Evolutionary conservation across 257 asterid species (phyloP).

Genomic region (Mentha longifolia): DNA sequence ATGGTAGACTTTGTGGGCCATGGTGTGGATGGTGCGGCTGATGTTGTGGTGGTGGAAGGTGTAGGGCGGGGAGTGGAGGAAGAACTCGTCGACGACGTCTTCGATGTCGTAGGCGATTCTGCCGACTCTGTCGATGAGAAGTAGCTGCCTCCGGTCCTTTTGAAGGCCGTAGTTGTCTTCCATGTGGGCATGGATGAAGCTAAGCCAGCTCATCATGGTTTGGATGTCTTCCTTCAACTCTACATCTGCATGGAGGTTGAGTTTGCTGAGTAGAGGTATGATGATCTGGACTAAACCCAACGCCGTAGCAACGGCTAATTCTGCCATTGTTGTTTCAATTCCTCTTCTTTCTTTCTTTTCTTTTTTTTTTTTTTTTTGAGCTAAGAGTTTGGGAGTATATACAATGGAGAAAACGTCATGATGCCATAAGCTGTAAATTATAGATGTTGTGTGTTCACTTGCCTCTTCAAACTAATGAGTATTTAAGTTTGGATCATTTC

Average conservation of each 20-base stretch:
- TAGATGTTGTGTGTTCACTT: too few species aligned
- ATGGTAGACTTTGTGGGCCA: conserved; percentile 25
- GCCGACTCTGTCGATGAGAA: conserved; percentile 13
- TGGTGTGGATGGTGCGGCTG: not conserved
- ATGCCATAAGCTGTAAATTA: too few species aligned
- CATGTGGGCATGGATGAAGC: conserved; percentile 11
- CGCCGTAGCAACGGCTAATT: conserved; percentile 32
- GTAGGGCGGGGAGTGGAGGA: conserved; percentile 35
- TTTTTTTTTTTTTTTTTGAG: too few species aligned
- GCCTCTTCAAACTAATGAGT: too few species aligned
- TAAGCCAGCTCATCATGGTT: conserved; percentile 27
- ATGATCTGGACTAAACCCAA: conserved; percentile 9
- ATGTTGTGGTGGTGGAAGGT: conserved; percentile 21
- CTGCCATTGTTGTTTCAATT: conserved; percentile 36
- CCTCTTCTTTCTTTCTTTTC: too few species aligned
- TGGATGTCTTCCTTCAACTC: not conserved
- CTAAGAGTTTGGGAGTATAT: too few species aligned
- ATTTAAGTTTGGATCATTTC: too few species aligned
- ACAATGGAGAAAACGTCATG: too few species aligned
- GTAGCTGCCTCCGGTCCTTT: not conserved
- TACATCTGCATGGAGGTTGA: not conserved
- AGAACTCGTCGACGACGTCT: conserved; percentile 38
- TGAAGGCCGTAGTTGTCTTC: conserved; percentile 22
- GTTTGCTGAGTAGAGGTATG: not conserved
- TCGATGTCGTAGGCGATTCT: conserved; percentile 35